Base-by-base conservation (phyloP, 768 basidiomycete genomes). In the Lentinula sp. region DNA sequence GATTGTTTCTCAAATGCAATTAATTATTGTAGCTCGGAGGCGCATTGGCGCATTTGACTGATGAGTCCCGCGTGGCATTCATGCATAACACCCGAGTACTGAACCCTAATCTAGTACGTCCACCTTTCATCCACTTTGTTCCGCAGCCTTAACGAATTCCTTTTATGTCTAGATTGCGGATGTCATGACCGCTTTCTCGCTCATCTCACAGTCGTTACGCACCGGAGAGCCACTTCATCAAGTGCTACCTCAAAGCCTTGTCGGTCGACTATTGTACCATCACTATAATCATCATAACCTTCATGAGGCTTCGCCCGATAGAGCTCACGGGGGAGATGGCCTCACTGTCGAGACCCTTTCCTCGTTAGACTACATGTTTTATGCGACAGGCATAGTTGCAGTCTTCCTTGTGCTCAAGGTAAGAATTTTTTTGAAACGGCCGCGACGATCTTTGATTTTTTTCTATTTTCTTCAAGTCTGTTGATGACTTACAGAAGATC, bases 31-130 rank as follows among this genome's bases (percentile, higher is more conserved):
- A 79, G 78, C 71, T 79, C 4, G 76, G 69, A 1, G 72, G 74
- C 6, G 73, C 83, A 0, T 73, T 84, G 16, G 65, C 69, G 1
- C 72, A 81, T 16, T 67, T 85, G 33, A 74, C 80, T 33, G 72
- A 72, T 0, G 64, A 70, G 15, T 80, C 79, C 77, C 70, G 79
- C 20, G 69, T 69, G 32, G 61, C 64, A 6, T 73, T 83, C 53
- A 69, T 81, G 0, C 75, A 76, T 35, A 69, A 72, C 53, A 82
- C 81, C 1, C 76, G 78, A 37, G 76, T 82, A 59, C 72, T 85
- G 43, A 81, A 85, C 65, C 84, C 85, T 0, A 77, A 80, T 65
- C 82, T 85, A 63, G 83, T 81, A 61, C 63, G 77, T 76, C 35
- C 42, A 4, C 18, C 45, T 20, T 32, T n/a, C 49, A 6, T 28